A percentile compares a stretch with the other conserved stretches of the same genome.
These are phyloP conservation scores for Xylariales sp. DNA, from an alignment of 2,329 filamentous ascomycete genomes.

Conservation along the genomic window DNA sequence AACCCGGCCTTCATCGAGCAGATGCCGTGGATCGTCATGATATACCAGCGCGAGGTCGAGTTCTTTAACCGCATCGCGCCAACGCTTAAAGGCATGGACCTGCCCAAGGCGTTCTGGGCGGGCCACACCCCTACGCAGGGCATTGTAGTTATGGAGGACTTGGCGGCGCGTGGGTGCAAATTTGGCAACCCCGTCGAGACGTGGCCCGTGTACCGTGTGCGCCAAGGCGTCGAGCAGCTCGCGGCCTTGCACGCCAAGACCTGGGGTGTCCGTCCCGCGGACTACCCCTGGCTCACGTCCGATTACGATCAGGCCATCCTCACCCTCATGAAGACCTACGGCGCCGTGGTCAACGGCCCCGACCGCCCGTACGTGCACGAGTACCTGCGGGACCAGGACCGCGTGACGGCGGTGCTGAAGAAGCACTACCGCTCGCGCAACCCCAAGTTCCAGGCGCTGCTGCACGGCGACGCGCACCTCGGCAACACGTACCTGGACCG, in stretches of 20 bases:
- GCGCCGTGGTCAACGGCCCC: constrained; percentile 41
- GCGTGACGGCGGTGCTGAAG: constrained; percentile 48
- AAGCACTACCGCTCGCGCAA: constrained; percentile 49
- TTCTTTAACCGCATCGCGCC: constrained; percentile 47
- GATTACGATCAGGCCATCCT: constrained; percentile 49
- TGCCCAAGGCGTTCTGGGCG: constrained; percentile 44
- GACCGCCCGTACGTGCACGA: constrained; percentile 46
- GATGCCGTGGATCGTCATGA: constrained; percentile 43
- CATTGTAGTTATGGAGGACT: constrained; percentile 47
- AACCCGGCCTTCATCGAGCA: constrained; percentile 45
- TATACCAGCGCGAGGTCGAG: constrained; percentile 46
- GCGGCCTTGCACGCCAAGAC: constrained; percentile 51
- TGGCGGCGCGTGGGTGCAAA: constrained; percentile 39
- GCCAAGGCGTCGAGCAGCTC: constrained; percentile 50
- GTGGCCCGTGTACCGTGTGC: constrained; percentile 43
- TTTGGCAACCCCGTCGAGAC: constrained; percentile 41
- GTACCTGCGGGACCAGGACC: constrained; percentile 46
- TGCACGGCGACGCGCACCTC: constrained; percentile 53
- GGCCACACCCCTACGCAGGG: constrained; percentile 42
- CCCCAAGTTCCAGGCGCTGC: constrained; percentile 49
- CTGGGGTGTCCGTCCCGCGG: constrained; percentile 43
- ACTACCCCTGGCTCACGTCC: constrained; percentile 49
- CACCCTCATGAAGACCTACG: constrained; percentile 45
- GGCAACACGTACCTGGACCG: constrained; percentile 52
- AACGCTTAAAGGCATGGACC: constrained; percentile 38